Conservation (phyloP, 1,284 basidiomycete genomes). For the Xanthoconium separans region DNA sequence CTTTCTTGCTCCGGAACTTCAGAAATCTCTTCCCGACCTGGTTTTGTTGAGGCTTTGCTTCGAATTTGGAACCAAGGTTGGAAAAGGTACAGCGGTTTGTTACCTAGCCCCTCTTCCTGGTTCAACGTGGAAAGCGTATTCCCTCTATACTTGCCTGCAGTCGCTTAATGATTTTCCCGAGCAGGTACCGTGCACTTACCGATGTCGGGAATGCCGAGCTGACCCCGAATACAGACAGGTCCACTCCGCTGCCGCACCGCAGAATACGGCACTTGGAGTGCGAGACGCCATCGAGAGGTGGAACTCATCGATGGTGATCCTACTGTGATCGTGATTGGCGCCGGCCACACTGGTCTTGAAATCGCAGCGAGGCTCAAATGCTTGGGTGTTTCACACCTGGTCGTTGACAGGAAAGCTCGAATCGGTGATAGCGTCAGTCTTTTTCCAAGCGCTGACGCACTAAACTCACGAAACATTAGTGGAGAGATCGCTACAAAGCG, state of each 20-base stretch:
- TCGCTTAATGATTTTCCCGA: slow-evolving; percentile 48
- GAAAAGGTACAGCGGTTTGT: slow-evolving; percentile 24
- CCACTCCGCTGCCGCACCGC: slow-evolving; percentile 15
- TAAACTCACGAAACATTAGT: slow-evolving; percentile 15
- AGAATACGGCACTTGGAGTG: slow-evolving; percentile 32
- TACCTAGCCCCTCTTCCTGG: slow-evolving; percentile 18
- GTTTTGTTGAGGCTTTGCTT: slow-evolving; percentile 26
- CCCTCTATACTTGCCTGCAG: slow-evolving; percentile 46
- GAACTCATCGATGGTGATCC: slow-evolving; percentile 28
- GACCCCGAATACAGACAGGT: slow-evolving; percentile 18
- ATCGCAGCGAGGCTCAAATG: slow-evolving; percentile 38
- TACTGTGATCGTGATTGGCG: slow-evolving; percentile 35
- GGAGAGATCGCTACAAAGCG: slow-evolving; percentile 36
- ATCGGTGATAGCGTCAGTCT: slow-evolving; percentile 35
- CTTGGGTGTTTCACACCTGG: slow-evolving; percentile 34
- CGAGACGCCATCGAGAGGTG: slow-evolving; percentile 22
- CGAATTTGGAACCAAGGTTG: slow-evolving; percentile 24
- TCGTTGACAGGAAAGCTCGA: slow-evolving; percentile 35
- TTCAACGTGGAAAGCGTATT: slow-evolving; percentile 30
- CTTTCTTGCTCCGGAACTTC: slow-evolving; percentile 21
- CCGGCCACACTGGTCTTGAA: slow-evolving; percentile 39
- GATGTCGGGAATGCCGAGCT: not conserved
- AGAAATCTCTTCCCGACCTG: slow-evolving; percentile 25
- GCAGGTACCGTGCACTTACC: slow-evolving; percentile 11
- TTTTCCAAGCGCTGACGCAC: not conserved